phyloP scores from a whole-genome alignment of 495 filamentous ascomycete genomes.

The Letharia columbiana region DNA sequence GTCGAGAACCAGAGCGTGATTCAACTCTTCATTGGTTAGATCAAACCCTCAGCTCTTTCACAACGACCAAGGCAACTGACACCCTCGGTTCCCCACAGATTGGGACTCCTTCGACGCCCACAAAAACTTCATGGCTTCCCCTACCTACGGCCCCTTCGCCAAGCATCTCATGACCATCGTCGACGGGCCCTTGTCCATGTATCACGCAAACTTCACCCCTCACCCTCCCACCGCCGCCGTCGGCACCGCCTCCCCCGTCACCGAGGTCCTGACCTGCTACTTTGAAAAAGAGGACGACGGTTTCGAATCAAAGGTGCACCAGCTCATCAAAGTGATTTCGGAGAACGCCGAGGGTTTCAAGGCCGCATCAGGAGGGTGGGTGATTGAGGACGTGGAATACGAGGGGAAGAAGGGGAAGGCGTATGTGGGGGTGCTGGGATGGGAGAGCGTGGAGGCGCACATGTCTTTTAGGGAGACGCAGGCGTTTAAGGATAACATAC shows the following conservation, averaged over 20 bases:
- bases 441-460: slow-evolving; percentile 48
- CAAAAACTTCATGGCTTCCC: slow-evolving; percentile 19
- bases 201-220: slow-evolving; percentile 23
- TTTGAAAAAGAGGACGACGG: slow-evolving; percentile 10
- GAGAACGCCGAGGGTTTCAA: slow-evolving; percentile 26
- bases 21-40: slow-evolving; percentile 23
- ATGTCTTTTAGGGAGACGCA: slow-evolving; percentile 38
- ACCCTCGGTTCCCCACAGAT: slow-evolving; percentile 12
- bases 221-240: slow-evolving; percentile 26
- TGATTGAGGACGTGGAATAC: slow-evolving; percentile 36
- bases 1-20: slow-evolving; percentile 22
- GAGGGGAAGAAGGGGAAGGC: slow-evolving; percentile 39
- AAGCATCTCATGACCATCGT: slow-evolving; percentile 21
- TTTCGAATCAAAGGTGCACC: slow-evolving; percentile 29
- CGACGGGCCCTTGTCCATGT: slow-evolving; percentile 10
- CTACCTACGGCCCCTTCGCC: slow-evolving; percentile 22
- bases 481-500: slow-evolving; percentile 36
- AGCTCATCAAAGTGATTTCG: slow-evolving; percentile 32
- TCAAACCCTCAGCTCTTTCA: no score
- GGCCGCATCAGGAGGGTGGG: slow-evolving; percentile 28
- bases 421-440: slow-evolving; percentile 41
- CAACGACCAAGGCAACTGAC: not conserved
- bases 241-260: slow-evolving; percentile 31
- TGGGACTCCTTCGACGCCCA: slow-evolving; percentile 24
- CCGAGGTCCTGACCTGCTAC: slow-evolving; percentile 25